Percentiles rank a stretch among this genome's conserved stretches.
These are phyloP conservation scores for Suillus weaverae DNA, from an alignment of 768 basidiomycete genomes.

Conservation along the genomic window DNA sequence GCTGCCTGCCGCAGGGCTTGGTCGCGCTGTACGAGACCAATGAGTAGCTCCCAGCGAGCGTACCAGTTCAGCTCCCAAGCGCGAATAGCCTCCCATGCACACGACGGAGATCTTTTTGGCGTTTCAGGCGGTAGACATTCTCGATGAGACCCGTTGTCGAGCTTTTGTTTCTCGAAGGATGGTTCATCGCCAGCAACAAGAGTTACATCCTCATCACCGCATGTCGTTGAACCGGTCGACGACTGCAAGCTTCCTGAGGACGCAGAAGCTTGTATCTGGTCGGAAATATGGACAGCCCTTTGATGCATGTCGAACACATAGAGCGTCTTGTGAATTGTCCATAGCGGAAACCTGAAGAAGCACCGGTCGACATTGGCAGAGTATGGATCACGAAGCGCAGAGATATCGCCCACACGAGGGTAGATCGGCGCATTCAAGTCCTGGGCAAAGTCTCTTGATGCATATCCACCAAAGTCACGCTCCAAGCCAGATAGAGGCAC, in stretches of 20 bases:
- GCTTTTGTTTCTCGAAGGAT: background rate
- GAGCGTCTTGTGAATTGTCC: conserved; percentile 68
- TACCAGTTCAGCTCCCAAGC: conserved; percentile 53
- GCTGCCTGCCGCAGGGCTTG: conserved; percentile 15
- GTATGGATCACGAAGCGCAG: conserved; percentile 53
- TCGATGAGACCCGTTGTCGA: background rate
- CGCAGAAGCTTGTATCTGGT: background rate
- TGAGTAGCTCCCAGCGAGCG: conserved; percentile 52
- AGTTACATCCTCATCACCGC: conserved; percentile 41
- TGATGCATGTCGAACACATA: conserved; percentile 61
- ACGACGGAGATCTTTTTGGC: background rate
- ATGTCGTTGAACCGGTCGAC: conserved; percentile 1
- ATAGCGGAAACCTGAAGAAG: conserved; percentile 56
- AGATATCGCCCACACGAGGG: conserved; percentile 66
- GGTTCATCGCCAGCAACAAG: conserved; percentile 48
- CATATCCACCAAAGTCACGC: conserved; percentile 23
- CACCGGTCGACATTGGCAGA: conserved; percentile 57
- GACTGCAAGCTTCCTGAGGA: background rate
- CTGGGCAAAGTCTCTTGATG: conserved; percentile 11
- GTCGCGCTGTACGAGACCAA: conserved; percentile 41
- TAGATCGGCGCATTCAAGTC: conserved; percentile 34
- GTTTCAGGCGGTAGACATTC: background rate
- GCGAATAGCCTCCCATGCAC: conserved; percentile 15
- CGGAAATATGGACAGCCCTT: conserved; percentile 1
- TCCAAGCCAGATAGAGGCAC: conserved; percentile 31